Base-by-base conservation (phyloP, 768 basidiomycete genomes). In the Cystofilobasidium bisporidii region DNA sequence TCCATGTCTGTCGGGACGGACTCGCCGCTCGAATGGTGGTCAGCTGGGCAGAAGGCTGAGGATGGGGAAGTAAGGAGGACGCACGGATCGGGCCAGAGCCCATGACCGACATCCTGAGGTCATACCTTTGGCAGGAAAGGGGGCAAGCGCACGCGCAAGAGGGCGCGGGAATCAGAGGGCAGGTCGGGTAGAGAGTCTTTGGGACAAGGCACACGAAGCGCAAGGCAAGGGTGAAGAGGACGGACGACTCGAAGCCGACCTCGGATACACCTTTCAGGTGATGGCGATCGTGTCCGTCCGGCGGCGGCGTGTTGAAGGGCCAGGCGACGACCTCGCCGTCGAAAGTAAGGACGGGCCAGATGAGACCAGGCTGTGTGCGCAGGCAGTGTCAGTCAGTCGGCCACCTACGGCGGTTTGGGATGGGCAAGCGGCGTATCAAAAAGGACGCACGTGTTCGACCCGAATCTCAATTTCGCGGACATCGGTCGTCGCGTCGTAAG, bases 251-350 rank as follows among this genome's bases (percentile, higher is more conserved):
- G 60, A 45, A 50, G 1, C 63, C 63, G 8, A 45, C 24, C 47
- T 65, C 63, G 28, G 18, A 28, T 0, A 62, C 68, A 17, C 63
- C 58, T 58, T 69, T 69, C 24, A 69, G 63, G 24, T 59, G 57
- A 41, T 69, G 68, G 10, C 68, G 56, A 9, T 33, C 24, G 36
- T 28, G 26, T 5, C 32, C 63, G 17, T 26, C 20, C 6, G 57
- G 68, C 22, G 63, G 63, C 32, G 63, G 57, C 2, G 63, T 24
- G 63, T 69, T 69, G 63, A 69, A 69, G 15, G 68, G 68, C 68
- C 68, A 69, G 12, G 33, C 38, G 36, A 43, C 41, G 57, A 69
- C 63, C 36, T 57, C 36, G 9, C 63, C 68, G 17, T 57, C 58
- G 62, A 69, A 69, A 0, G 68, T 26, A 30, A 69, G 59, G 0